phyloP scores from a whole-genome alignment of 331 rosid genomes.

The Spiraea crenata region DNA sequence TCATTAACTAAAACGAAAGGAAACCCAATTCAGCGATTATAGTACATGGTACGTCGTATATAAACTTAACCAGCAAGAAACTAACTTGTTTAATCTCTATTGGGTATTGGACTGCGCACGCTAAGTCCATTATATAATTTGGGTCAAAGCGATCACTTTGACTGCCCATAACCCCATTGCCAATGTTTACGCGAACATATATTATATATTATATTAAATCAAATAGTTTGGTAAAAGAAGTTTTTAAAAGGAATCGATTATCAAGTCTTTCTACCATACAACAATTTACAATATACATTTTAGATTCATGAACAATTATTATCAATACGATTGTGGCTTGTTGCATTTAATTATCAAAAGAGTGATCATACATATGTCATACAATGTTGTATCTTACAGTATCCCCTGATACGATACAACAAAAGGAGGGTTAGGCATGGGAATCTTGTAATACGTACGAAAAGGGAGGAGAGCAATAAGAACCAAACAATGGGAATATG shows the following conservation, averaged over 20 bases:
- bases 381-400: too few species aligned
- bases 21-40: neutral
- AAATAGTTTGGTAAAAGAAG: too few species aligned
- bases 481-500: slow-evolving; percentile 57
- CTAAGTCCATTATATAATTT: neutral
- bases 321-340: too few species aligned
- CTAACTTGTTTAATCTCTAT: slow-evolving; percentile 12
- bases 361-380: too few species aligned
- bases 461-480: slow-evolving; percentile 64
- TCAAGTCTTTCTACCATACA: neutral
- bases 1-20: neutral
- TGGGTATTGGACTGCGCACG: slow-evolving; percentile 11
- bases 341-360: too few species aligned
- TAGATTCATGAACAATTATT: too few species aligned
- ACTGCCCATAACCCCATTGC: neutral
- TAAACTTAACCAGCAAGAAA: too few species aligned
- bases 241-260: neutral
- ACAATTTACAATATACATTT: too few species aligned
- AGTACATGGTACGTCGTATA: too few species aligned
- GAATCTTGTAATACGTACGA: slow-evolving; percentile 45
- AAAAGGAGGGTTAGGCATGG: slow-evolving; percentile 7
- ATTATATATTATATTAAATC: too few species aligned
- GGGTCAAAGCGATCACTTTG: slow-evolving; percentile 20
- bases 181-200: too few species aligned
- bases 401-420: too few species aligned